Percentiles rank a stretch among this genome's conserved stretches.
These are phyloP conservation scores for Naegleria gruberi DNA, from an alignment of 208 protist genomes.

Conservation along the genomic window DNA sequence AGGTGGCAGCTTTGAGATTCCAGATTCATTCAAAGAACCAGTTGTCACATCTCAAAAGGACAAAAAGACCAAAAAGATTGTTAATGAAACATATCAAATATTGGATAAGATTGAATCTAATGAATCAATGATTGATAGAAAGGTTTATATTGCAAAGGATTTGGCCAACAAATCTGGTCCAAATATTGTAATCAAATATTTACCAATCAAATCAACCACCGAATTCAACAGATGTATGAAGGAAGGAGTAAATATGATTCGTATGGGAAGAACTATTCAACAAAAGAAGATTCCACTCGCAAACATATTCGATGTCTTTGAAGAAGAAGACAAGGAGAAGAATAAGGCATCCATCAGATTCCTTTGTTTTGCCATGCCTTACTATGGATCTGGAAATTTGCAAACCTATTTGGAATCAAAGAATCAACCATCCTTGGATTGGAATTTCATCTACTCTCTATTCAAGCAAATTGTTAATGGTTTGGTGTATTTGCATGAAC, in stretches of 20 bases:
- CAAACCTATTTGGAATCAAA: not conserved
- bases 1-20: not conserved
- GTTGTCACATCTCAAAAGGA: not conserved
- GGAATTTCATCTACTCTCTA: not conserved
- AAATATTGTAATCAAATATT: not conserved
- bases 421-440: not conserved
- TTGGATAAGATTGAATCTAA: not conserved
- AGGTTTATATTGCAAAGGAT: not conserved
- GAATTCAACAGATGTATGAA: not conserved
- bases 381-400: not conserved
- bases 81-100: not conserved
- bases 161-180: not conserved
- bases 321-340: not conserved
- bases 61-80: not conserved
- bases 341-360: not conserved
- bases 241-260: not conserved
- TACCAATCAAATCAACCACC: not conserved
- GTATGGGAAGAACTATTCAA: not conserved
- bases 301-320: not conserved
- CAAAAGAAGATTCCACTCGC: not conserved
- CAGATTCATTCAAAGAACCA: not conserved
- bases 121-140: not conserved
- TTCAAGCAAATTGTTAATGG: not conserved
- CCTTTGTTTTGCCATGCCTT: not conserved
- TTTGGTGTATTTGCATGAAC: not conserved